phyloP scores from a whole-genome alignment of 345 rosid species.

The Anastatica hierochuntica region DNA sequence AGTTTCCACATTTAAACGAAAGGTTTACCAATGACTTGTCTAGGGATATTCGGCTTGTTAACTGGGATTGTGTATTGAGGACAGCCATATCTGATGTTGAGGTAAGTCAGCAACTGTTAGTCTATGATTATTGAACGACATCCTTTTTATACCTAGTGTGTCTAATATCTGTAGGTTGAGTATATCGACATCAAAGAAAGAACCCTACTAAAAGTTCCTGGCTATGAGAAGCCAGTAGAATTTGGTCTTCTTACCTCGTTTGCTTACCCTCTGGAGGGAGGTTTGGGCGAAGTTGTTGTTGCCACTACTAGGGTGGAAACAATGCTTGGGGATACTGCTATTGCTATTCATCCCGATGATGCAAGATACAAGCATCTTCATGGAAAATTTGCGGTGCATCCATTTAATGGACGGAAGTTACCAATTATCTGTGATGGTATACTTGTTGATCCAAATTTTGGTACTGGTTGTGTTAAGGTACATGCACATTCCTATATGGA shows the following conservation, averaged over 20 bases:
- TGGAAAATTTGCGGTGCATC: slow-evolving; percentile 80
- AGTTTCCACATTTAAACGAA: neutral
- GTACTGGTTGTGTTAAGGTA: slow-evolving; percentile 99
- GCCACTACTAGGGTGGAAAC: slow-evolving; percentile 98
- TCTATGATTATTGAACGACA: neutral
- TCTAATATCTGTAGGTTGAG: slow-evolving; percentile 55
- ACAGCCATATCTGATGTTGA: slow-evolving; percentile 91
- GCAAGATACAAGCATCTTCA: slow-evolving; percentile 73
- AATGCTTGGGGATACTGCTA: slow-evolving; percentile 95
- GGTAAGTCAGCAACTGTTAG: slow-evolving; percentile 34
- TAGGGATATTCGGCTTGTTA: slow-evolving; percentile 79
- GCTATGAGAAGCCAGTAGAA: slow-evolving; percentile 75
- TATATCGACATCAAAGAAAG: slow-evolving; percentile 62
- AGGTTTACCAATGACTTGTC: slow-evolving; percentile 13
- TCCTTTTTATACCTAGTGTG: slow-evolving; percentile 15
- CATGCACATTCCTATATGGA: slow-evolving; percentile 5
- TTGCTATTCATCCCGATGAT: slow-evolving; percentile 91
- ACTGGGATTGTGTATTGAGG: slow-evolving; percentile 80
- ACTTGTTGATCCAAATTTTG: slow-evolving; percentile 82
- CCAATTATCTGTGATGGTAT: slow-evolving; percentile 67
- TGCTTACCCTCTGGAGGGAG: slow-evolving; percentile 81
- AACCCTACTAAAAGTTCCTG: slow-evolving; percentile 60
- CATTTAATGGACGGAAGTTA: slow-evolving; percentile 81
- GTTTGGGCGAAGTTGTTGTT: slow-evolving; percentile 76
- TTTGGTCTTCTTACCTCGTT: slow-evolving; percentile 88